These are phyloP conservation scores for Chaetomium globosum DNA, from an alignment of 2,329 filamentous ascomycete genomes.

Conservation along the genomic window DNA sequence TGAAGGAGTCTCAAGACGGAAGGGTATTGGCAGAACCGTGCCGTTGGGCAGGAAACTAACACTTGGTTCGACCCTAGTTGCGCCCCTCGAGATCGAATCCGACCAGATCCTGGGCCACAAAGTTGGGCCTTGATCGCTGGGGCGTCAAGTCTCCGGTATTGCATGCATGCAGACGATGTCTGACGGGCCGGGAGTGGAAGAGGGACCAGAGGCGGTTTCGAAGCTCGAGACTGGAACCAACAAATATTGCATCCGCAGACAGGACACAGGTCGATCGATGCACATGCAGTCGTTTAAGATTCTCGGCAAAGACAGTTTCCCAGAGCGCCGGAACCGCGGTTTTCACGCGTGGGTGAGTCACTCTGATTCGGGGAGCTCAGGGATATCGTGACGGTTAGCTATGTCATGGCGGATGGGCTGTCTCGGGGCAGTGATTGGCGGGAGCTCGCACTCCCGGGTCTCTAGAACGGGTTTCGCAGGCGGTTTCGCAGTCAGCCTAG, in stretches of 20 bases:
- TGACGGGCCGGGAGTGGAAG: conserved; percentile 24
- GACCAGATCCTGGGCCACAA: conserved; percentile 25
- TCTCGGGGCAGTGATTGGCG: conserved; percentile 32
- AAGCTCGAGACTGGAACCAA: conserved; percentile 24
- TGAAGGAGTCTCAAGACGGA: conserved; percentile 15
- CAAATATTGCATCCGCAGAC: conserved; percentile 6
- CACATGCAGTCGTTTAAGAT: conserved; percentile 24
- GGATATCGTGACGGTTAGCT: conserved; percentile 21
- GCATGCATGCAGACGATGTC: conserved; percentile 27
- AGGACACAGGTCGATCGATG: conserved; percentile 10
- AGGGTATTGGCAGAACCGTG: conserved; percentile 30
- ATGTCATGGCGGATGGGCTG: conserved; percentile 10
- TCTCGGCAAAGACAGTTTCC: conserved; percentile 20
- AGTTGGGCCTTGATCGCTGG: conserved; percentile 32
- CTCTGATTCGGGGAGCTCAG: conserved; percentile 21
- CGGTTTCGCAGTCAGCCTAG: conserved; percentile 21
- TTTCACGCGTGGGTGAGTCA: conserved; percentile 29
- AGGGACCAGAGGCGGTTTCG: conserved; percentile 6
- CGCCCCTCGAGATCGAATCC: conserved; percentile 32
- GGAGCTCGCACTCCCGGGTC: conserved; percentile 15
- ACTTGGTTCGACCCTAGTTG: conserved; percentile 26
- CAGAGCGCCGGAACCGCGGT: conserved; percentile 27
- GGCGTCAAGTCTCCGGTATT: conserved; percentile 21
- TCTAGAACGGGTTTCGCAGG: conserved; percentile 17
- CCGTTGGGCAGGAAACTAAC: conserved; percentile 34